phyloP scores from a whole-genome alignment of 371 early-diverging fungal species.

The Zychaea mexicana region DNA sequence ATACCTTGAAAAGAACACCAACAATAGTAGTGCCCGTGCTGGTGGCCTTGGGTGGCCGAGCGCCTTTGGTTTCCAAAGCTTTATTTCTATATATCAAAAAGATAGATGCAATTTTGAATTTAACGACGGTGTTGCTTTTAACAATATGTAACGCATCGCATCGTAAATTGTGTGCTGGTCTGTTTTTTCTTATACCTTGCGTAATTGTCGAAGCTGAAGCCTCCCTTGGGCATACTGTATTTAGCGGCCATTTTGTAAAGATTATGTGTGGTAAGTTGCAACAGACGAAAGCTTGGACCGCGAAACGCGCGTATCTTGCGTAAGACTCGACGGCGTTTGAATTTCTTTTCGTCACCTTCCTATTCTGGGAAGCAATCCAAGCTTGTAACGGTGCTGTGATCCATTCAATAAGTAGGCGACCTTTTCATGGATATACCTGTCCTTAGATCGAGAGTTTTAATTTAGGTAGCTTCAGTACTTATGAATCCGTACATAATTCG shows the following conservation, averaged over 20 bases:
- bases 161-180: not conserved
- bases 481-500: too few species aligned
- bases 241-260: slow-evolving; percentile 36
- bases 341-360: not conserved
- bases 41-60: slow-evolving; percentile 82
- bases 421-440: too few species aligned
- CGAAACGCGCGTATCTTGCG: not conserved
- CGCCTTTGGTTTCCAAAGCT: slow-evolving; percentile 77
- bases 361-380: not conserved
- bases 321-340: not conserved
- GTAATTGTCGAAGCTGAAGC: slow-evolving; percentile 88
- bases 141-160: too few species aligned
- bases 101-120: not conserved
- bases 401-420: too few species aligned
- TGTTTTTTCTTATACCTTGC: slow-evolving; percentile 54
- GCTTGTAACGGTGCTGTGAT: too few species aligned
- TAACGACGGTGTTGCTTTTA: too few species aligned
- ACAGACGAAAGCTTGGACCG: not conserved
- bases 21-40: slow-evolving; percentile 99
- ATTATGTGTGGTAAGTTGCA: not conserved
- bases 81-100: slow-evolving; percentile 63
- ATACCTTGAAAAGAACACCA: slow-evolving; percentile 89
- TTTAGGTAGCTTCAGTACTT: too few species aligned
- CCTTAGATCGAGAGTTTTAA: too few species aligned
- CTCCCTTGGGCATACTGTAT: slow-evolving; percentile 53